Percentiles rank a stretch among this genome's conserved stretches.
Evolutionary conservation across 192 early-diverging fungal genomes (phyloP).

Genomic region (Rhizoclosmatium globosum): DNA sequence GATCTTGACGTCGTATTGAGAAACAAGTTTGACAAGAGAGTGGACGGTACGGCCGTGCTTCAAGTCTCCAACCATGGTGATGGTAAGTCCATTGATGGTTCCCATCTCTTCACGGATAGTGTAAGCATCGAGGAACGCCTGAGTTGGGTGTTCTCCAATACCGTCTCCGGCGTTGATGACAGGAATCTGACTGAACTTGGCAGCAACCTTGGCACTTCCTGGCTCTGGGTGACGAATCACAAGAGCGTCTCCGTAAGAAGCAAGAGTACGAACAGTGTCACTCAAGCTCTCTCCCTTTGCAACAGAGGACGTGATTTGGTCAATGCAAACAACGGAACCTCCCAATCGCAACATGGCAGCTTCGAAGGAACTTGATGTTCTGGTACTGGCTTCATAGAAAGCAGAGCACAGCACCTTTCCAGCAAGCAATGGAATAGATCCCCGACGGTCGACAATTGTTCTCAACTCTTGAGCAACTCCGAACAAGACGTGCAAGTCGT

Average conservation of each 20-base stretch:
- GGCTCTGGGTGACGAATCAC: conserved; percentile 93
- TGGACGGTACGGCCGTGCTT: conserved; percentile 99
- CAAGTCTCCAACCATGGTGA: conserved; percentile 96
- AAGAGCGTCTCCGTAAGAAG: conserved; percentile 91
- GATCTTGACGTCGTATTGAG: conserved; percentile 91
- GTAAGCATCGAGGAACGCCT: conserved; percentile 95
- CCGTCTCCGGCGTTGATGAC: conserved; percentile 98
- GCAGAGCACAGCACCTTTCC: conserved; percentile 94
- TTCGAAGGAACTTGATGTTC: conserved; percentile 93
- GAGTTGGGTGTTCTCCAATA: conserved; percentile 96
- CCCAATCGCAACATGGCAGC: conserved; percentile 95
- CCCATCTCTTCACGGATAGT: conserved; percentile 93
- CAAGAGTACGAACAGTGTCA: conserved; percentile 94
- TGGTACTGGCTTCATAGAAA: conserved; percentile 97
- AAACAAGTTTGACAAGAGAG: conserved; percentile 87
- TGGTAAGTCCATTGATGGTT: conserved; percentile 93
- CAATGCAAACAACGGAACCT: conserved; percentile 87
- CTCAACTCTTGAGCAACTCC: conserved; percentile 97
- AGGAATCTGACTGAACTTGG: conserved; percentile 89
- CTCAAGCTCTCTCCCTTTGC: conserved; percentile 95
- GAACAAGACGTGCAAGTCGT: conserved; percentile 94
- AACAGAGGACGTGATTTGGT: conserved; percentile 84
- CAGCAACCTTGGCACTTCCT: conserved; percentile 81
- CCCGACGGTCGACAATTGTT: conserved; percentile 89
- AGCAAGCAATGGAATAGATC: conserved; percentile 81